Conservation (phyloP, 2,329 filamentous ascomycete species). For the Blastomyces emzantsi region DNA sequence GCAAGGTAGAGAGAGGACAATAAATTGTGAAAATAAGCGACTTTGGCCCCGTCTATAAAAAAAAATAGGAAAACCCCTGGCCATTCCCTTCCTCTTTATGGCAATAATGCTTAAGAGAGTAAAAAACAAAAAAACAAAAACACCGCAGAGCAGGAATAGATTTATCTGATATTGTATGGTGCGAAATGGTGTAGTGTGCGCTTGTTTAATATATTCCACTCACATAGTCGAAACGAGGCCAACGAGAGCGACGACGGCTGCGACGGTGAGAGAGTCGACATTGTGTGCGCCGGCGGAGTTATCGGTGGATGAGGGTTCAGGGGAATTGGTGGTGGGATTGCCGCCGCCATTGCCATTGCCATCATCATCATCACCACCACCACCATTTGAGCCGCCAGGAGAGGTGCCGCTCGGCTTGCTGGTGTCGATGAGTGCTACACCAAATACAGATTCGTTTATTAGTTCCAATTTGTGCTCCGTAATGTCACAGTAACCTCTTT, state of each 20-base stretch:
- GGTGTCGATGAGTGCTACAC: not conserved
- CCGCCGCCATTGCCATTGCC: not conserved
- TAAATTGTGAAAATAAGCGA: not conserved
- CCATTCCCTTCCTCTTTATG: not conserved
- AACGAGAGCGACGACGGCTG: slow-evolving; percentile 34
- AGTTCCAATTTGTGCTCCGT: slow-evolving; percentile 2
- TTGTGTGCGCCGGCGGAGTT: slow-evolving; percentile 24
- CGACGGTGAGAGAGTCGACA: slow-evolving; percentile 29
- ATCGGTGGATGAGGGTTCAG: slow-evolving; percentile 16
- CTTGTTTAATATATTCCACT: slow-evolving; percentile 9
- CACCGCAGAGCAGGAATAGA: not conserved
- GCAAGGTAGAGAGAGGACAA: not conserved
- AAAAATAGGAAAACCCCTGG: not conserved
- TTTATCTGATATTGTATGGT: not conserved
- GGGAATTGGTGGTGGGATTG: slow-evolving; percentile 8
- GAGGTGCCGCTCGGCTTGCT: not conserved
- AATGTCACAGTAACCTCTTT: slow-evolving; percentile 7
- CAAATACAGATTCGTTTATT: not conserved
- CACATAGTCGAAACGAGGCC: slow-evolving; percentile 34
- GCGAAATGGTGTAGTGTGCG: not conserved
- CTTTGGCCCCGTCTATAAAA: not conserved
- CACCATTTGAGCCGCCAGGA: not conserved
- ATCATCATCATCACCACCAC: not conserved
- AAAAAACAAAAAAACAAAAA: not conserved
- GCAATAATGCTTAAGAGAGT: not conserved